Conservation (phyloP, 179 eudicot species). For the Silene noctiflora region DNA sequence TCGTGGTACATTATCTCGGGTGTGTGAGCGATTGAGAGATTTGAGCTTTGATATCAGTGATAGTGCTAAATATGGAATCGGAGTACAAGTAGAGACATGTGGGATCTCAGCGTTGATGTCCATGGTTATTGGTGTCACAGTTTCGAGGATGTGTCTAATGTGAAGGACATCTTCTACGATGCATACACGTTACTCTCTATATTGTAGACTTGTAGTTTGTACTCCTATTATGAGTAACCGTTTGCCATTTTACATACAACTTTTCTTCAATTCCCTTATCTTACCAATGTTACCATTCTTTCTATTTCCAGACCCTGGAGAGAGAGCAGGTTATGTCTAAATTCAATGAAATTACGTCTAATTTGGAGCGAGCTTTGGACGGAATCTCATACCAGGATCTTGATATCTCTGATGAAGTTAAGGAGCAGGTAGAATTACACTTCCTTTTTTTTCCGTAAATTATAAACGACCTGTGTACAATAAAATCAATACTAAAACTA, state of each 20-base stretch:
- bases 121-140: too few species aligned
- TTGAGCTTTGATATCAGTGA: neutral
- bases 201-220: neutral
- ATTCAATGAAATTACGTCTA: constrained; percentile 67
- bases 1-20: neutral
- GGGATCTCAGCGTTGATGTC: too few species aligned
- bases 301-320: constrained; percentile 60
- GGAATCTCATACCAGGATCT: constrained; percentile 61
- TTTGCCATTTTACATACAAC: neutral
- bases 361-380: constrained; percentile 67
- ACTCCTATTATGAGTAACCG: neutral
- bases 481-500: too few species aligned
- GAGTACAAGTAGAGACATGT: too few species aligned
- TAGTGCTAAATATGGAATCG: too few species aligned
- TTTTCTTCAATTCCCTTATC: neutral
- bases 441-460: constrained; percentile 9
- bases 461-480: too few species aligned
- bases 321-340: constrained; percentile 64
- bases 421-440: constrained; percentile 68
- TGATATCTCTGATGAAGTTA: constrained; percentile 89
- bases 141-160: neutral
- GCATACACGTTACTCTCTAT: neutral
- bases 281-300: neutral
- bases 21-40: neutral
- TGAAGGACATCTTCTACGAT: neutral